Percentiles rank a stretch among this genome's conserved stretches.
Conservation (phyloP, 192 early-diverging fungal genomes). For the Coemansia brasiliensis region DNA sequence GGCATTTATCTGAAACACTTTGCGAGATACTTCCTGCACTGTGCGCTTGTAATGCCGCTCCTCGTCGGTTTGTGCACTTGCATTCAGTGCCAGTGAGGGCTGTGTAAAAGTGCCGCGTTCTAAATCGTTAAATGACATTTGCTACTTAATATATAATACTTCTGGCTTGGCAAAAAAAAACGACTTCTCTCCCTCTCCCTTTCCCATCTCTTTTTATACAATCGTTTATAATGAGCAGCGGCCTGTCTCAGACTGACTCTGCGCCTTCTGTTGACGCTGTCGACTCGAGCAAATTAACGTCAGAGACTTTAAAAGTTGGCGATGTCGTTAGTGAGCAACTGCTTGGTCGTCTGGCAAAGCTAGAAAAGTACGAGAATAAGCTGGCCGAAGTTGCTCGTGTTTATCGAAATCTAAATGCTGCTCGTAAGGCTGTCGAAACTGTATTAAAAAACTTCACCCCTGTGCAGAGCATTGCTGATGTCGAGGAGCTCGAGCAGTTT, state of each 20-base stretch:
- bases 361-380: constrained; percentile 56
- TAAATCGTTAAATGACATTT: constrained; percentile 70
- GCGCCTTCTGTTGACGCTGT: neutral
- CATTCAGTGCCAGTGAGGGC: constrained; percentile 1
- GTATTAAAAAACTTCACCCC: constrained; percentile 48
- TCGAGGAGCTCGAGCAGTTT: constrained; percentile 52
- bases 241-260: neutral
- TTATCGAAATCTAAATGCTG: constrained; percentile 48
- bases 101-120: constrained; percentile 54
- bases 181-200: neutral
- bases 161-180: neutral
- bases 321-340: constrained; percentile 29
- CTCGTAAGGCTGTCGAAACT: constrained; percentile 44
- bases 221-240: constrained; percentile 1
- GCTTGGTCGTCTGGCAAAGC: constrained; percentile 22
- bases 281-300: constrained; percentile 11
- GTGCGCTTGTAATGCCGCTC: constrained; percentile 55
- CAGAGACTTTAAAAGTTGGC: constrained; percentile 24
- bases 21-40: constrained; percentile 73
- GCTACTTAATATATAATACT: constrained; percentile 1
- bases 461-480: constrained; percentile 51
- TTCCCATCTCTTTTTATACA: neutral
- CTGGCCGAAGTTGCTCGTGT: constrained; percentile 49
- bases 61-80: constrained; percentile 24
- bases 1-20: constrained; percentile 83